Evolutionary conservation across 2,329 filamentous ascomycete genomes (phyloP).

Genomic region (Pestalotiopsis sp.): DNA sequence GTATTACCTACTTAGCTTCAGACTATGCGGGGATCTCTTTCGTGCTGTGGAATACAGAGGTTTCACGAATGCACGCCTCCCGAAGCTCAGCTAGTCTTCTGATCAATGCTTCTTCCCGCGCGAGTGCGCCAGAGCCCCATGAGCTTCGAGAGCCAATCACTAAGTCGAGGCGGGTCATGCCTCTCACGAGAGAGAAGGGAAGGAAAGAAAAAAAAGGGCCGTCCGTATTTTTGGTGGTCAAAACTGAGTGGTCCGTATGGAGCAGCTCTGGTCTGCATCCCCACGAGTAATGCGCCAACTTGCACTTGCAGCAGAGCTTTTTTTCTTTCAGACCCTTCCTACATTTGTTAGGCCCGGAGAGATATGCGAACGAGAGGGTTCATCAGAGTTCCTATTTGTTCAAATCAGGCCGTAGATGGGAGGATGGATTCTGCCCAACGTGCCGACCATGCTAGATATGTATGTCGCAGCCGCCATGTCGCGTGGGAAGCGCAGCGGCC

Average conservation of each 20-base stretch:
- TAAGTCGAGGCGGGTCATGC: slow-evolving; percentile 7
- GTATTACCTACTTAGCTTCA: background rate
- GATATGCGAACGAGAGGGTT: slow-evolving; percentile 5
- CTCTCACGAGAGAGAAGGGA: background rate
- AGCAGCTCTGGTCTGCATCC: background rate
- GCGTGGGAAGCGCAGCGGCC: slow-evolving; percentile 6
- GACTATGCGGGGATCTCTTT: background rate
- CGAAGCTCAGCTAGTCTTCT: background rate
- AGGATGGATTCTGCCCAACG: slow-evolving; percentile 7
- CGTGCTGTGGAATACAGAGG: background rate
- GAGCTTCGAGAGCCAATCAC: slow-evolving; percentile 4
- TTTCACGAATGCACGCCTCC: slow-evolving; percentile 1
- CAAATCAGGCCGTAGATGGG: background rate
- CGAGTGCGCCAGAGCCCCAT: background rate
- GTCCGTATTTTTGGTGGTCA: background rate
- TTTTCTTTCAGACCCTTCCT: background rate
- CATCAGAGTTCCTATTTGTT: slow-evolving; percentile 2
- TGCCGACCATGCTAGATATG: slow-evolving; percentile 8
- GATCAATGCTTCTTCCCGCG: slow-evolving; percentile 6
- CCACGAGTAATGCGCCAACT: slow-evolving; percentile 7
- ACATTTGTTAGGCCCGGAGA: slow-evolving; percentile 1
- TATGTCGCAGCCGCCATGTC: slow-evolving; percentile 7
- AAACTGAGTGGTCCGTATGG: background rate
- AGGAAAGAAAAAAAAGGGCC: background rate
- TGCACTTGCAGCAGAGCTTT: background rate